A percentile compares a stretch with the other conserved stretches of the same genome.
These are phyloP conservation scores for Metschnikowia picachoensis DNA, from an alignment of 805 yeast species.

Conservation along the genomic window DNA sequence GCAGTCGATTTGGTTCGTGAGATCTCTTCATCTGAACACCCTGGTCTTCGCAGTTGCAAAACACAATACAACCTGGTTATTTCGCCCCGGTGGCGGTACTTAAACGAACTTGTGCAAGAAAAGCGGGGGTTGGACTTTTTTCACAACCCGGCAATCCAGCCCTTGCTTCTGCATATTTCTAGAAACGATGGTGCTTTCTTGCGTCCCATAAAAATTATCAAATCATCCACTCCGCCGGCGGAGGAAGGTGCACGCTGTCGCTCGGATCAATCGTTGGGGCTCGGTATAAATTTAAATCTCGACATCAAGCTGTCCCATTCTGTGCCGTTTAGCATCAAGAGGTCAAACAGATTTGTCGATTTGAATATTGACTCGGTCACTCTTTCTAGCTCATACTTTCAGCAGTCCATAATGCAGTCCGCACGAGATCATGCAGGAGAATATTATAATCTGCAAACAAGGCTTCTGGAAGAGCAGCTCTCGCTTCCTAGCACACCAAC, in stretches of 20 bases:
- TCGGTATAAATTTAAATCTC: constrained; percentile 30
- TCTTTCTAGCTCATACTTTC: constrained; percentile 7
- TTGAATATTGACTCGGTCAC: constrained; percentile 12
- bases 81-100: constrained; percentile 10
- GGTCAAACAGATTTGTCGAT: constrained; percentile 28
- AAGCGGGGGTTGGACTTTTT: neutral
- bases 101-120: constrained; percentile 5
- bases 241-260: neutral
- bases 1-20: constrained; percentile 30
- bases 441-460: neutral
- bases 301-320: constrained; percentile 22
- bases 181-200: neutral
- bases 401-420: constrained; percentile 8
- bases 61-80: constrained; percentile 10
- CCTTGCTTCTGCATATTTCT: neutral
- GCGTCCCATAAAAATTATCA: neutral
- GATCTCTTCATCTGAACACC: constrained; percentile 18
- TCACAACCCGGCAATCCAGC: neutral
- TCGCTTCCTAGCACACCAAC: constrained; percentile 9
- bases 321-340: constrained; percentile 33
- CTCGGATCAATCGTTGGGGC: constrained; percentile 14
- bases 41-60: constrained; percentile 1
- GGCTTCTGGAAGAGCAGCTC: neutral
- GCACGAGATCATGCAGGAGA: neutral
- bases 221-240: constrained; percentile 7